A percentile compares a stretch with the other conserved stretches of the same genome.
phyloP scores from a whole-genome alignment of 2,329 filamentous ascomycete genomes.

The Hymenoscyphus occultus region DNA sequence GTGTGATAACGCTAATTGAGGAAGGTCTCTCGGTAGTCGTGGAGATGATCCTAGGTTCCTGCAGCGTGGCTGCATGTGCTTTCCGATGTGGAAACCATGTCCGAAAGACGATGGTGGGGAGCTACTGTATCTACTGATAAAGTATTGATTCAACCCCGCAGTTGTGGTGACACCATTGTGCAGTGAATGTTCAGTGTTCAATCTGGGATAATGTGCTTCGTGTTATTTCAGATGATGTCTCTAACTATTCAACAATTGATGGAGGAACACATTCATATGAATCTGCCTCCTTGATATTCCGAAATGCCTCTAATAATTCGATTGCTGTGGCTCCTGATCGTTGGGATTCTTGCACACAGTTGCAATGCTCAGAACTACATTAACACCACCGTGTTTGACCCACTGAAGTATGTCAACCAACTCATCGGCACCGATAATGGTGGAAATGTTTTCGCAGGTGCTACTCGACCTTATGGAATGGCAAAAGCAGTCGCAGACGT shows the following conservation, averaged over 20 bases:
- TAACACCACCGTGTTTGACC: not conserved
- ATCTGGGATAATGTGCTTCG: not conserved
- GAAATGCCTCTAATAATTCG: not conserved
- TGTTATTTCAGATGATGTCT: not conserved
- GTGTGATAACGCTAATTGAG: not conserved
- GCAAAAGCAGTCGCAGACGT: slow-evolving; percentile 55
- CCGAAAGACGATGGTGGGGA: slow-evolving; percentile 3
- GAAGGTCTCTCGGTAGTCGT: slow-evolving; percentile 10
- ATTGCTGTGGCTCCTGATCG: not conserved
- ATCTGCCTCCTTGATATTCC: not conserved
- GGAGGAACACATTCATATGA: not conserved
- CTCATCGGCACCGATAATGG: slow-evolving; percentile 16
- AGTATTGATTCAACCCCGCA: slow-evolving; percentile 7
- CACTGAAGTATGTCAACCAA: slow-evolving; percentile 4
- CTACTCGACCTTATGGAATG: slow-evolving; percentile 50
- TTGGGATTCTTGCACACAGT: not conserved
- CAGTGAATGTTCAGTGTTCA: not conserved
- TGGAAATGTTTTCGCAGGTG: slow-evolving; percentile 53
- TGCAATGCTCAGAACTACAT: not conserved
- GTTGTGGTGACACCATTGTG: slow-evolving; percentile 3
- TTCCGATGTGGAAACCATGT: not conserved
- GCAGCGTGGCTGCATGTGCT: not conserved
- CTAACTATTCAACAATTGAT: not conserved
- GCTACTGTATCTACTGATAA: not conserved
- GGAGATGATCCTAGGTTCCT: slow-evolving; percentile 5